Base-by-base conservation (phyloP, 495 filamentous ascomycete species). In the Aspergillus biplanus region DNA sequence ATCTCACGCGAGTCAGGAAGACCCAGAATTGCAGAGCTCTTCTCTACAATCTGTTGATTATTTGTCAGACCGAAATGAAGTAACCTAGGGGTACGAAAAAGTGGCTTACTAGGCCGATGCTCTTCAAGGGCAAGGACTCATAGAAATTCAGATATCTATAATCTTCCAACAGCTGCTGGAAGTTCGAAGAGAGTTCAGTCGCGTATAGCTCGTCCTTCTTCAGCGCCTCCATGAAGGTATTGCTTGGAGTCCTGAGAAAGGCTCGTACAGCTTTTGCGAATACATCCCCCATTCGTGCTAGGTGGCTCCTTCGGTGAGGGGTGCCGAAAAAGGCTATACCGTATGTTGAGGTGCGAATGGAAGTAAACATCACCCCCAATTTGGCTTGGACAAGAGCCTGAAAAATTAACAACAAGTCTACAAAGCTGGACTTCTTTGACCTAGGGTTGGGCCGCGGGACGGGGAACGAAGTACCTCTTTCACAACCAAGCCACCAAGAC, bases 111-210 rank as follows among this genome's bases (percentile, higher is more conserved):
- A 65, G 39, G 39, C 58, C 58, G 18, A 65, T 48, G 18, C 47
- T 62, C 33, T 56, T 62, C 18, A 65, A 55, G 6, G 64, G 70
- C 33, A 60, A 54, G 7, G 72, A 71, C 52, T 74, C 72, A 37
- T 72, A 74, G 15, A 74, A 72, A 57, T 54, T 71, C 12, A 74
- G 52, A 50, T 70, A 64, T 33, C 65, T 52, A 32, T 67, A 69
- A 2, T 71, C 39, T 27, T 71, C 69, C 15, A 71, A 62, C 9
- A 68, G 52, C 33, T 73, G 67, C 2, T 62, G 63, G 34, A 74
- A 74, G 32, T 72, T 69, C 8, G 63, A 56, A 0, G 61, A 62
- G 15, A 72, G 67, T 2, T 44, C 61, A 18, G 63, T 59, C n/a
- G 66, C 39, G 32, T 67, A 68, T 5, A 58, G 65, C 54, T 54